A percentile compares a stretch with the other conserved stretches of the same genome.
Evolutionary conservation across 345 rosid species (phyloP).

Genomic region (Linum lewisii): DNA sequence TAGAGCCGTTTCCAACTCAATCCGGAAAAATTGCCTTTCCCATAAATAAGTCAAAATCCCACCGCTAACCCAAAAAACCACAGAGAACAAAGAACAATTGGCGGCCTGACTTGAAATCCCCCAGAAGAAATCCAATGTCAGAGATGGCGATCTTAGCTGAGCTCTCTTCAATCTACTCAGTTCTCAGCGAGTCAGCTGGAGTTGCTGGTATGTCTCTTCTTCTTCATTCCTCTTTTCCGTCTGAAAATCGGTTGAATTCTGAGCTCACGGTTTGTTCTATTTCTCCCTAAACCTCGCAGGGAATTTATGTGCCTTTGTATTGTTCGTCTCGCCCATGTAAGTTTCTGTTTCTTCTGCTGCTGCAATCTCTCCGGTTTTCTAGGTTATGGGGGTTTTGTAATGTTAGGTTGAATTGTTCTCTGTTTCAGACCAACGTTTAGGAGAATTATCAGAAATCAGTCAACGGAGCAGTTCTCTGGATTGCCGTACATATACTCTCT

Average conservation of each 20-base stretch:
- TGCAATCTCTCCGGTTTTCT: conserved; percentile 8
- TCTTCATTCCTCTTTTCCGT: neutral
- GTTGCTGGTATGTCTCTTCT: conserved; percentile 31
- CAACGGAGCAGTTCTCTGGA: conserved; percentile 79
- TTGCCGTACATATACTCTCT: conserved; percentile 77
- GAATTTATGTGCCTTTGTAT: conserved; percentile 72
- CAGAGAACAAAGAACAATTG: neutral
- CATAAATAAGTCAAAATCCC: no score
- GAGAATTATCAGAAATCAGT: conserved; percentile 65
- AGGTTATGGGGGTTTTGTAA: conserved; percentile 3
- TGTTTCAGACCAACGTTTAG: conserved; percentile 66
- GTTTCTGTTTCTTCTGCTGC: conserved; percentile 10
- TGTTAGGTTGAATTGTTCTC: neutral
- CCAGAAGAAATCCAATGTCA: neutral
- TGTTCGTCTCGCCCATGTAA: conserved; percentile 79
- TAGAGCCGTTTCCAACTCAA: no score
- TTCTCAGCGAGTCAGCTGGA: conserved; percentile 62
- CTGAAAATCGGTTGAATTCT: conserved; percentile 1
- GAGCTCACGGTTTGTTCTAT: no score
- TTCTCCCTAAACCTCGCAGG: no score
- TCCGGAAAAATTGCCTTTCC: no score
- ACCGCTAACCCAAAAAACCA: no score
- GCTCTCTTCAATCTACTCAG: conserved; percentile 12
- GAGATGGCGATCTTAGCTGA: neutral
- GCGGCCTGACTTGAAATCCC: neutral